Percentiles rank a stretch among this genome's conserved stretches.
Evolutionary conservation across 2,329 filamentous ascomycete species (phyloP).

Genomic region (Penicillium sp.): DNA sequence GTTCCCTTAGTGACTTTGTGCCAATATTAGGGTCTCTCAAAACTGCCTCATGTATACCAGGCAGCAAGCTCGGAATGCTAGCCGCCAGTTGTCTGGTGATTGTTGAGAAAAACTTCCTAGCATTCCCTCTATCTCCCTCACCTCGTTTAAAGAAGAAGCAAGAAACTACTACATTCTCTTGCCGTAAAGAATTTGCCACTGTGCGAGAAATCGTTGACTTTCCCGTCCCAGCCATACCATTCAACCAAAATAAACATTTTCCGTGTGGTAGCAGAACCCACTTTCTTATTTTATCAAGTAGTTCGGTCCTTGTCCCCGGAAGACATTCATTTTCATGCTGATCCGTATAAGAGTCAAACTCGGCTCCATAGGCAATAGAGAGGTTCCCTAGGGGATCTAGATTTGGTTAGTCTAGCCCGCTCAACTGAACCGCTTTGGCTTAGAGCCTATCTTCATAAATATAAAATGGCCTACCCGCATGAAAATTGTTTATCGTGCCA

Average conservation of each 20-base stretch:
- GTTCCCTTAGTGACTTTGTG: slow-evolving; percentile 26
- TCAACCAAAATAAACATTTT: slow-evolving; percentile 38
- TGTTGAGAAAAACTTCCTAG: slow-evolving; percentile 45
- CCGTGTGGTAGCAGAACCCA: slow-evolving; percentile 24
- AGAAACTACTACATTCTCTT: slow-evolving; percentile 32
- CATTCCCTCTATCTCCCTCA: slow-evolving; percentile 32
- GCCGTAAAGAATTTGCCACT: slow-evolving; percentile 26
- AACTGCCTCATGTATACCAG: slow-evolving; percentile 25
- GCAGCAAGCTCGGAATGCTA: slow-evolving; percentile 31
- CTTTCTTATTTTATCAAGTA: slow-evolving; percentile 22
- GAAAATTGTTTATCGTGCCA: neutral
- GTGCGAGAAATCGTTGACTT: slow-evolving; percentile 34
- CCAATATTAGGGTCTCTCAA: slow-evolving; percentile 30
- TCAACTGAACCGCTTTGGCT: too few relatives aligned
- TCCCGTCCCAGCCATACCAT: slow-evolving; percentile 36
- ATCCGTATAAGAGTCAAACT: slow-evolving; percentile 21
- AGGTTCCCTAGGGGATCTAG: slow-evolving; percentile 10
- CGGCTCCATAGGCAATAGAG: slow-evolving; percentile 14
- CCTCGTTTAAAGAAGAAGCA: slow-evolving; percentile 48
- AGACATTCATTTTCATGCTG: slow-evolving; percentile 23
- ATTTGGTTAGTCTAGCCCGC: neutral
- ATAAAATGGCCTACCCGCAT: too few relatives aligned
- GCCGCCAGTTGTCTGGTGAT: slow-evolving; percentile 33
- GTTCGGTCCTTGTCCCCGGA: slow-evolving; percentile 19
- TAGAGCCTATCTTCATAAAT: too few relatives aligned